These are phyloP conservation scores for thale cress (Arabidopsis thaliana) DNA, from an alignment of 345 rosid genomes.

Conservation along the genomic window TAIR10.1 NC_003076.8:26099501-26100000, in stretches of 20 bases:
- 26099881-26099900: not conserved
- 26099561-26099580: conserved; percentile 14
- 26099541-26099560: not conserved
- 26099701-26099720: not conserved
- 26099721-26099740: not conserved
- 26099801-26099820: no score
- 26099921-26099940: conserved; percentile 5
- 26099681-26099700: conserved; percentile 2
- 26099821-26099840: no score
- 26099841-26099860: no score
- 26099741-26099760: no score
- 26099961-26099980: conserved; percentile 17
- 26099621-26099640: conserved; percentile 1
- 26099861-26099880: not conserved
- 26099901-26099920: not conserved
- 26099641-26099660: not conserved
- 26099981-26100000: conserved; percentile 49
- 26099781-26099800: not conserved
- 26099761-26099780: not conserved
- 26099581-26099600: conserved; percentile 4
- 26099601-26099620: conserved; percentile 20
- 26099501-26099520: not conserved
- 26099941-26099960: conserved; percentile 13
- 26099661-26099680: not conserved
- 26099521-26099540: not conserved